phyloP scores from a whole-genome alignment of 345 rosid genomes.

The Firmiana major region DNA sequence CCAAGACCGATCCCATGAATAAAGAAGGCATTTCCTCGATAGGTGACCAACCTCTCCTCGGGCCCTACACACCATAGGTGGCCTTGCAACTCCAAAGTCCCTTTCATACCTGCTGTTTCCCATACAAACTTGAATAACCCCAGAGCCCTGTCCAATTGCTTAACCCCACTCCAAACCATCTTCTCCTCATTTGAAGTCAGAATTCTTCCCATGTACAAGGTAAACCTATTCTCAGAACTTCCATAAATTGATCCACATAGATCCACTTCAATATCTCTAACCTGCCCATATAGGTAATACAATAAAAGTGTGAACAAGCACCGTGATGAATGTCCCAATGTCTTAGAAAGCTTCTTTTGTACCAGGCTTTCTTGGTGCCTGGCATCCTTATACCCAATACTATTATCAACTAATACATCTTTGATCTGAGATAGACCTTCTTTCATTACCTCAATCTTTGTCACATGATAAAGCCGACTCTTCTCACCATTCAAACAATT shows the following conservation, averaged over 20 bases:
- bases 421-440: constrained; percentile 74
- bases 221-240: constrained; percentile 24
- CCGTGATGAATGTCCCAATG: constrained; percentile 63
- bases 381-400: constrained; percentile 63
- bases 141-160: constrained; percentile 64
- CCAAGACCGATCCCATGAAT: constrained; percentile 55
- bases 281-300: constrained; percentile 65
- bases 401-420: constrained; percentile 56
- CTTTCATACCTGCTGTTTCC: constrained; percentile 74
- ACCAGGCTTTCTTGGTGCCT: constrained; percentile 64
- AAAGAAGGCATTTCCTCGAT: constrained; percentile 50
- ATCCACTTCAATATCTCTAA: constrained; percentile 68
- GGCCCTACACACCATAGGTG: constrained; percentile 67
- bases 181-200: constrained; percentile 53
- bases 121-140: constrained; percentile 61
- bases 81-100: constrained; percentile 52
- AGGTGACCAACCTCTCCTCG: constrained; percentile 36
- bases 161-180: constrained; percentile 56
- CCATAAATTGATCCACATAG: constrained; percentile 52
- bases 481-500: constrained; percentile 43
- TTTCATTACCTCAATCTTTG: constrained; percentile 71
- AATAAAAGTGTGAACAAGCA: constrained; percentile 71
- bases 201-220: constrained; percentile 63
- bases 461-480: constrained; percentile 39
- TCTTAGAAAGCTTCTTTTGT: constrained; percentile 58